Evolutionary conservation across 805 yeast species (phyloP).

Genomic region (Pichia occidentalis): DNA sequence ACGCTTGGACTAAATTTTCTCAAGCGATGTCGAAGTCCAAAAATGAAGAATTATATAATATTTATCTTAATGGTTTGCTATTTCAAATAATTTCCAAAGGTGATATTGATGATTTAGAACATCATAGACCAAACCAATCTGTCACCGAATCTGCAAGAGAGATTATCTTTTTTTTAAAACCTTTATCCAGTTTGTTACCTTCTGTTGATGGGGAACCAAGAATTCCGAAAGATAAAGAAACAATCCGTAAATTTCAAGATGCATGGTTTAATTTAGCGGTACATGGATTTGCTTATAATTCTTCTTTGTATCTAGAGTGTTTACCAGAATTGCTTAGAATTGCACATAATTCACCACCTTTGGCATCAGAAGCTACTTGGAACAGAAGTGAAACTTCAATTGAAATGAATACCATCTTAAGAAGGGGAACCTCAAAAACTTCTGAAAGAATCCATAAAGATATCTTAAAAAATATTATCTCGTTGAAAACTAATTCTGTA

Average conservation of each 20-base stretch:
- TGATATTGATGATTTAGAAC: constrained; percentile 64
- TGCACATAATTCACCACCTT: constrained; percentile 82
- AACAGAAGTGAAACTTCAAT: constrained; percentile 85
- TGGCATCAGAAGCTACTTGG: constrained; percentile 75
- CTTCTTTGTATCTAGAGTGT: constrained; percentile 46
- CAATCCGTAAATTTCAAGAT: constrained; percentile 64
- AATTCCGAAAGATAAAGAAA: constrained; percentile 39
- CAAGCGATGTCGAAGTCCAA: constrained; percentile 27
- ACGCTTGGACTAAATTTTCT: constrained; percentile 44
- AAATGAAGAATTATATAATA: constrained; percentile 42
- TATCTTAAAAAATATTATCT: constrained; percentile 43
- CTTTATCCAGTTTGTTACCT: constrained; percentile 74
- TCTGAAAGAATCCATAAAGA: constrained; percentile 72
- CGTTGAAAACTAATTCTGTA: constrained; percentile 41
- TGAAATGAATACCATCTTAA: constrained; percentile 82
- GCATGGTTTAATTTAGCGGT: constrained; percentile 93
- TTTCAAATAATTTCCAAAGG: constrained; percentile 68
- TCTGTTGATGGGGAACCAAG: constrained; percentile 40
- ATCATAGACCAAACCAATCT: constrained; percentile 71
- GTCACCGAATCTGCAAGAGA: constrained; percentile 65
- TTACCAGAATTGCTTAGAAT: constrained; percentile 50
- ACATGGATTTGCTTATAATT: constrained; percentile 72
- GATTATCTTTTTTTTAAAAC: constrained; percentile 57
- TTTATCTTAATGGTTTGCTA: constrained; percentile 61
- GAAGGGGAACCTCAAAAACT: constrained; percentile 82